Percentiles rank a stretch among this genome's conserved stretches.
phyloP scores from a whole-genome alignment of 2,329 filamentous ascomycete species.

The Aspergillus tamarii region DNA sequence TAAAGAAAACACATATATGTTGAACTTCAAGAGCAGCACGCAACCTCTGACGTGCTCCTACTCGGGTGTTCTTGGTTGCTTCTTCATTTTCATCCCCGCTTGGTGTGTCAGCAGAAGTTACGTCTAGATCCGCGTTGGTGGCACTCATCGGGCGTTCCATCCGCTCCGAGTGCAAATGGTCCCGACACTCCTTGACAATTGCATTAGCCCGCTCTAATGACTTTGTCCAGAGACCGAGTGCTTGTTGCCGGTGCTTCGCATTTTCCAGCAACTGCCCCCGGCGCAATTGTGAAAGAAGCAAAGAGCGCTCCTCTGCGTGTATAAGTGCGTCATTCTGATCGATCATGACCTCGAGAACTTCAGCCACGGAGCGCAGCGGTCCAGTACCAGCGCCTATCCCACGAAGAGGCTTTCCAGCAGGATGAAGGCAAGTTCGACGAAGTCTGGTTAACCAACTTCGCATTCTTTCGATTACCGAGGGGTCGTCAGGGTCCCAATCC shows the following conservation, averaged over 20 bases:
- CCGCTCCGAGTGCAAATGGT: conserved; percentile 59
- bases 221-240: conserved; percentile 70
- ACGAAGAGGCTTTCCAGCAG: conserved; percentile 68
- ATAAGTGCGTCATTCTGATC: conserved; percentile 75
- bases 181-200: conserved; percentile 64
- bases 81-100: conserved; percentile 44
- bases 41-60: conserved; percentile 67
- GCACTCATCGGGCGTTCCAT: conserved; percentile 30
- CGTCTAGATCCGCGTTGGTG: conserved; percentile 24
- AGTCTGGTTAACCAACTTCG: conserved; percentile 75
- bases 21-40: conserved; percentile 76
- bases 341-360: conserved; percentile 90
- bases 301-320: conserved; percentile 68
- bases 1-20: conserved; percentile 83
- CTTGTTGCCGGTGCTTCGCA: conserved; percentile 66
- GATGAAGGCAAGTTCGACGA: conserved; percentile 82
- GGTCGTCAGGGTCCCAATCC: conserved; percentile 67
- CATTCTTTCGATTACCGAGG: conserved; percentile 69
- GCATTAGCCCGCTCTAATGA: conserved; percentile 54
- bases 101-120: conserved; percentile 12
- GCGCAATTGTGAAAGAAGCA: conserved; percentile 66
- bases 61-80: conserved; percentile 47
- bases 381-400: conserved; percentile 65
- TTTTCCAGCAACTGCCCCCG: conserved; percentile 81
- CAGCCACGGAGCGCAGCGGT: conserved; percentile 77